Evolutionary conservation across 2,329 filamentous ascomycete genomes (phyloP), one percentile per base, ranked within the genome.

Genomic region (Xylaria sp.): DNA sequence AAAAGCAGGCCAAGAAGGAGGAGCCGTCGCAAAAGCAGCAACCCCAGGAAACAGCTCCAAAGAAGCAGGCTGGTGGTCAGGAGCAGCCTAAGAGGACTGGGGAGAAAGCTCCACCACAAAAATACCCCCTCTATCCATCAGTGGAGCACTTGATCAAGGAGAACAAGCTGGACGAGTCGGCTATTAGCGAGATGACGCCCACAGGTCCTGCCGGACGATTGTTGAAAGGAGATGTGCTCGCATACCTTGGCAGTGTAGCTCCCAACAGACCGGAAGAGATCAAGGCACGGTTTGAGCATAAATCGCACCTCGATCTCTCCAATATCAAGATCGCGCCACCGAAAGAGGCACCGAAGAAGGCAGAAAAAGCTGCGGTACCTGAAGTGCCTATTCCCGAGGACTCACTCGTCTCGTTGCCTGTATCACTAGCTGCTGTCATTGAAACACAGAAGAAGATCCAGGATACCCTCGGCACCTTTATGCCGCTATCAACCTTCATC

Each of bases 181-280:
- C 92, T 54, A 80, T 92, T 48, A 80, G 85, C 73, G 88, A 90
- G 72, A 97, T 97, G 71, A 89, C 86, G 48, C 89, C 92, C 5
- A 93, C 90, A 18, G 94, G 94, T 20, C 94, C 94, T 24, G 87
- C 87, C 66, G 92, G 92, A 53, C 87, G 94, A 57, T 79, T 99
- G 50, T 82, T 99, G 58, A 99, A 99, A 81, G 94, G 94, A 51
- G 94, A 99, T 70, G 88, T 99, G 6, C 85, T 99, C 49, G 92
- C 92, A 44, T 94, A 93, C 72, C 74, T 97, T 16, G 94, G 94
- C 59, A 79, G 81, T 63, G 91, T 97, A 67, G 79, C 87, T 56
- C 78, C 86, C 59, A 80, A 86, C 54, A 89, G 90, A 63, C 89
- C 93, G 1, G 81, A 84, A 19, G 79, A 85, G 57, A 82, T 92